Percentiles rank a stretch among this genome's conserved stretches.
Evolutionary conservation across 2,329 filamentous ascomycete genomes (phyloP).

Genomic region (Myriosclerotinia duriaeana): DNA sequence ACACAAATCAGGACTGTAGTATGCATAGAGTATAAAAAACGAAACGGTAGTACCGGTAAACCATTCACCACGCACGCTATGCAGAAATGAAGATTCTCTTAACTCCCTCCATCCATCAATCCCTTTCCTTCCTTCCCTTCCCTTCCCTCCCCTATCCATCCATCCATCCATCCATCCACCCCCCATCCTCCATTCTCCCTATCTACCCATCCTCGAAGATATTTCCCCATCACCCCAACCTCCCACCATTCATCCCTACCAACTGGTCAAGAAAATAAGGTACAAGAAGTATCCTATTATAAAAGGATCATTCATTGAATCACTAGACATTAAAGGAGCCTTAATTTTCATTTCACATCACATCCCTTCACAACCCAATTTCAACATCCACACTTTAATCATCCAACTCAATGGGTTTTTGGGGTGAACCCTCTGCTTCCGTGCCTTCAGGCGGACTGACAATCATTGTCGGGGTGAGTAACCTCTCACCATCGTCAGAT

Average conservation of each 20-base stretch:
- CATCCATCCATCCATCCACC: constrained; percentile 1
- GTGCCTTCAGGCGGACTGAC: constrained; percentile 39
- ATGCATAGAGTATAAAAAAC: constrained; percentile 8
- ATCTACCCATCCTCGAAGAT: neutral
- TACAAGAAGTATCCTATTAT: constrained; percentile 17
- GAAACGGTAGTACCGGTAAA: constrained; percentile 12
- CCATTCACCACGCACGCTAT: constrained; percentile 28
- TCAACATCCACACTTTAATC: constrained; percentile 32
- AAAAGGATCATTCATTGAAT: constrained; percentile 20
- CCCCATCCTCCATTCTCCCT: neutral
- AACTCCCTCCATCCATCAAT: constrained; percentile 16
- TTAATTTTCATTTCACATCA: constrained; percentile 25
- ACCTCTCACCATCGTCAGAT: constrained; percentile 28
- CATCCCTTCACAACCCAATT: constrained; percentile 31
- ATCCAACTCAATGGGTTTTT: constrained; percentile 38
- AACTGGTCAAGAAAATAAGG: constrained; percentile 19
- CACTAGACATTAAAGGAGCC: constrained; percentile 33
- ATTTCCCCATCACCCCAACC: neutral
- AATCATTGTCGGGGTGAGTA: constrained; percentile 36
- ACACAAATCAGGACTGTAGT: constrained; percentile 5
- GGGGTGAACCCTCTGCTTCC: constrained; percentile 24
- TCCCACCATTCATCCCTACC: neutral
- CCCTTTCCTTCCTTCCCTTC: neutral
- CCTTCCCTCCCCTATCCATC: constrained; percentile 1
- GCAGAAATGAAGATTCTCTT: constrained; percentile 24